Evolutionary conservation across 2,329 filamentous ascomycete genomes (phyloP).

Genomic region (Pestalotiopsis sp.): DNA sequence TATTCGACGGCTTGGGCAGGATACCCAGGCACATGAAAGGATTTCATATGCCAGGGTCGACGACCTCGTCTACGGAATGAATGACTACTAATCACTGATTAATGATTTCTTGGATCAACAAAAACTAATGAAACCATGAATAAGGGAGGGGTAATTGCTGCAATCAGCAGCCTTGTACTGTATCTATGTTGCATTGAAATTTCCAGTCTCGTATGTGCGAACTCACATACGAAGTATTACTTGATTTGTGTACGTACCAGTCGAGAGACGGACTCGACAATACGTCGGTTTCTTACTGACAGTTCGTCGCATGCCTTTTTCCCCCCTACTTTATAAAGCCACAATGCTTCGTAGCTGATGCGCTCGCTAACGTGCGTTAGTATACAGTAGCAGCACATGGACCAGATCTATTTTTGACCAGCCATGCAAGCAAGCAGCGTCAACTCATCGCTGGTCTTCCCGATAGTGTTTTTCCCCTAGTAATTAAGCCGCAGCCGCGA

Average conservation of each 20-base stretch:
- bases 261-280: not conserved
- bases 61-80: not conserved
- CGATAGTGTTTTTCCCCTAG: constrained; percentile 8
- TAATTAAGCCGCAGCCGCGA: constrained; percentile 22
- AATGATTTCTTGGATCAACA: not conserved
- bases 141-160: not conserved
- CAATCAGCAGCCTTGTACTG: not conserved
- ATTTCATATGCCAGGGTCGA: constrained; percentile 6
- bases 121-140: not conserved
- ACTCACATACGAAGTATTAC: too few species aligned
- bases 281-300: not conserved
- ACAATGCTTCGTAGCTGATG: not conserved
- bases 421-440: not conserved
- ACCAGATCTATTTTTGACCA: not conserved
- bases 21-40: constrained; percentile 7
- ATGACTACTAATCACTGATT: constrained; percentile 1
- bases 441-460: not conserved
- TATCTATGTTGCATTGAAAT: not conserved
- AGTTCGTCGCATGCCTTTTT: not conserved
- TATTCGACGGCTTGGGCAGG: not conserved
- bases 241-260: too few species aligned
- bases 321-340: not conserved
- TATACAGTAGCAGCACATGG: not conserved
- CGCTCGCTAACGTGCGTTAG: not conserved
- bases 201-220: too few species aligned